phyloP scores from a whole-genome alignment of 106 monocot genomes.

The Cymbidium sinense region DNA sequence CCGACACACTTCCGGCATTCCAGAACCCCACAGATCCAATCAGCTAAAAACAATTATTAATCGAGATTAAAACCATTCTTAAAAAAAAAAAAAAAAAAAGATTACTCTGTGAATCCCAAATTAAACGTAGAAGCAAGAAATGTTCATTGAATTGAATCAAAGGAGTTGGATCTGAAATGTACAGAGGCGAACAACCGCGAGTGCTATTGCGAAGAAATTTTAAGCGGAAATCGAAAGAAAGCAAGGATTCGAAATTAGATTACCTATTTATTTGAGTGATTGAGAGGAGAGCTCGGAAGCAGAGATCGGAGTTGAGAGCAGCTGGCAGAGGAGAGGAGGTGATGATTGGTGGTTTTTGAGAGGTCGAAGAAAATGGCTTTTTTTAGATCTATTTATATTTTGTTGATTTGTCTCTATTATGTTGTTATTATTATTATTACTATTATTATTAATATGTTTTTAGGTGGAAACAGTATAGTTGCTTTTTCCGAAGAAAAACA shows the following conservation, averaged over 20 bases:
- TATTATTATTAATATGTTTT: no score
- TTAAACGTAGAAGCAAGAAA: background rate
- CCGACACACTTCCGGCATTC: background rate
- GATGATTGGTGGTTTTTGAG: background rate
- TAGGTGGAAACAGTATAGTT: no score
- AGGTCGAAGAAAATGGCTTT: background rate
- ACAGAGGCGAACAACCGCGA: background rate
- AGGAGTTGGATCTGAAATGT: background rate
- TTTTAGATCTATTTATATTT: background rate
- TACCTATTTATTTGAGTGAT: background rate
- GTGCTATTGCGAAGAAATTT: background rate
- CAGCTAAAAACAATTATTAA: background rate
- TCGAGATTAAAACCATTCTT: background rate
- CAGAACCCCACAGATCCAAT: slow-evolving; percentile 4
- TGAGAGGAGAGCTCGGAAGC: background rate
- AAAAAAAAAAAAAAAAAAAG: background rate
- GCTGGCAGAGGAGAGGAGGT: background rate
- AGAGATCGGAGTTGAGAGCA: background rate
- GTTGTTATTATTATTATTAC: no score
- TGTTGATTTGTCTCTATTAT: no score
- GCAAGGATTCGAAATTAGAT: background rate
- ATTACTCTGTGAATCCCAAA: background rate
- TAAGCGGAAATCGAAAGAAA: background rate
- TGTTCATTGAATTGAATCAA: background rate
- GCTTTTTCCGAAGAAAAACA: no score